phyloP scores from a whole-genome alignment of 78 protist genomes.

The Emiliania huxleyi region DNA sequence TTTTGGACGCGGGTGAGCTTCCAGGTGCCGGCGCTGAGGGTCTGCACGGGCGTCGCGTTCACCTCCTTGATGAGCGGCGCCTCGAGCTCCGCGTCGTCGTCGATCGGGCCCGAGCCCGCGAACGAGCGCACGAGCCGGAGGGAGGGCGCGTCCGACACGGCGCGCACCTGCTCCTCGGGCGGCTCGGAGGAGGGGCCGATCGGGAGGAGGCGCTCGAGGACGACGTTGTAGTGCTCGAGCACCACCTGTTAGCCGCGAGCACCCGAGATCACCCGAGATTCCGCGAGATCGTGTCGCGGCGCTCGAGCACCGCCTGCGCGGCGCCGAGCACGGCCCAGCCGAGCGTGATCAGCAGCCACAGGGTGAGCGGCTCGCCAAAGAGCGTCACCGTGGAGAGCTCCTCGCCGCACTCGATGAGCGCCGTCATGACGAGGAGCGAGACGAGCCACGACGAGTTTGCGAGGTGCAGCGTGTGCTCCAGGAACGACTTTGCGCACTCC shows the following conservation, averaged over 20 bases:
- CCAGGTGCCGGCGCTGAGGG: background rate
- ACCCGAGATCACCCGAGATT: too few species aligned
- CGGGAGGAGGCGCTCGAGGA: background rate
- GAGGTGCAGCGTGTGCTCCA: background rate
- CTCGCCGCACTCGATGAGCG: background rate
- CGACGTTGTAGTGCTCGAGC: background rate
- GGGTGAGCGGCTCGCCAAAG: background rate
- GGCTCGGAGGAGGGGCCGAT: too few species aligned
- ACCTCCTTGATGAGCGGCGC: background rate
- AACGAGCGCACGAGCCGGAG: too few species aligned
- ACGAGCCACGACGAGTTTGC: background rate
- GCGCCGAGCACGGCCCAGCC: background rate
- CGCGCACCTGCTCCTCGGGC: too few species aligned
- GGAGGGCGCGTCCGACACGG: too few species aligned
- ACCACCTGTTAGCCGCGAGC: too few species aligned
- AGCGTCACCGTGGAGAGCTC: background rate
- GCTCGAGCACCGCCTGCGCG: too few species aligned
- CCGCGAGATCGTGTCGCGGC: too few species aligned
- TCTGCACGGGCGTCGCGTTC: background rate
- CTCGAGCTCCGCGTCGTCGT: background rate
- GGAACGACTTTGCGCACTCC: background rate
- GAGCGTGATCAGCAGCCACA: background rate
- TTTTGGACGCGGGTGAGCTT: background rate
- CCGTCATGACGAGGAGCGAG: background rate
- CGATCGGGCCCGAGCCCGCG: too few species aligned